Evolutionary conservation across 257 asterid genomes (phyloP).

Genomic region (Perilla frutescens): DNA sequence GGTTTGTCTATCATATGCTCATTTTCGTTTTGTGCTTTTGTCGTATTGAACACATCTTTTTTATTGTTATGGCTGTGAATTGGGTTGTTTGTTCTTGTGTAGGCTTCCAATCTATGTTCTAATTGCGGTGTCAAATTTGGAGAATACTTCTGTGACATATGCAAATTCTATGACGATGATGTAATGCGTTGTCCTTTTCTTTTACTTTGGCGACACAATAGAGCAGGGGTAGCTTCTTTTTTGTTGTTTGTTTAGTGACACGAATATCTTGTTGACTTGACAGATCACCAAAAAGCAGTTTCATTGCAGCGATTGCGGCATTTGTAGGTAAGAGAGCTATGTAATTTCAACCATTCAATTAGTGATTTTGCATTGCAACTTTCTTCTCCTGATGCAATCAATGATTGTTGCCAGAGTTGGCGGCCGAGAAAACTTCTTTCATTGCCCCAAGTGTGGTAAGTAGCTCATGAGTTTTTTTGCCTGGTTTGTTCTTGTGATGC

Average conservation of each 20-base stretch:
- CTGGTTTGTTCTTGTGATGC: constrained; percentile 18
- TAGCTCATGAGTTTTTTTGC: neutral
- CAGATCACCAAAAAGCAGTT: constrained; percentile 73
- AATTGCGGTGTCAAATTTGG: constrained; percentile 87
- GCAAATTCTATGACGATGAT: constrained; percentile 86
- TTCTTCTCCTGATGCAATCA: constrained; percentile 30
- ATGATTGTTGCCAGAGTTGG: constrained; percentile 71
- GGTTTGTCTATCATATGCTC: constrained; percentile 39
- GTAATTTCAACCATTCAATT: neutral
- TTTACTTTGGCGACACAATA: neutral
- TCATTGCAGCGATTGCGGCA: constrained; percentile 92
- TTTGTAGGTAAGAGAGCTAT: constrained; percentile 73
- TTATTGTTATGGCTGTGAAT: constrained; percentile 23
- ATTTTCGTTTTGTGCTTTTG: neutral
- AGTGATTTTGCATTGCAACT: neutral
- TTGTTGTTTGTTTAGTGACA: constrained; percentile 31
- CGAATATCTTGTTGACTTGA: constrained; percentile 38
- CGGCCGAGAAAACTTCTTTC: constrained; percentile 85
- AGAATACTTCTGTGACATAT: constrained; percentile 79
- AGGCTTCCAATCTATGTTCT: constrained; percentile 71
- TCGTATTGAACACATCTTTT: constrained; percentile 3
- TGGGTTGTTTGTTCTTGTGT: constrained; percentile 27
- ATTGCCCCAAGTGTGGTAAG: constrained; percentile 91
- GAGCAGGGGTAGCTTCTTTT: neutral
- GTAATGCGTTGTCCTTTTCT: constrained; percentile 50